Evolutionary conservation across 177 flowering plant genomes (phyloP), one percentile per base, ranked within the genome.

Genomic region (Vitis hybrid): DNA sequence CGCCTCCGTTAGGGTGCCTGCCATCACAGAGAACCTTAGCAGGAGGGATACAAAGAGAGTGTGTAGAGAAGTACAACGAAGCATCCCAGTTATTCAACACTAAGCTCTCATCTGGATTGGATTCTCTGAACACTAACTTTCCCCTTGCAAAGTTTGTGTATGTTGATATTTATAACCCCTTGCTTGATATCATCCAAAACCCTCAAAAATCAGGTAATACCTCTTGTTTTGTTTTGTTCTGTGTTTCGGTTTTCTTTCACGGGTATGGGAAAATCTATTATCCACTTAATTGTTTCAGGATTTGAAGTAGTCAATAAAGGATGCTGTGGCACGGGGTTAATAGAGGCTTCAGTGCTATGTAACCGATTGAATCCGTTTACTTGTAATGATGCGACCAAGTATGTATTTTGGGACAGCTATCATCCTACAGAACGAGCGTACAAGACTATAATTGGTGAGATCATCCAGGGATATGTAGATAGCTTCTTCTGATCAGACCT

Each of bases 1-100:
- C 73, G 18, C 87, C 91, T 1, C 90, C 92, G n/a, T 18, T 88
- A 21, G 91, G 91, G 7, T 90, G 92, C 60, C 58, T 88, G 27
- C 95, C 92, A 15, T 69, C 84, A 1, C 88, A 83, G 52, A 79
- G 92, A 77, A 88, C 86, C 0, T 32, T 86, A n/a, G 74, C 51
- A 10, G 94, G 94, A 18, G 91, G 80, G 12, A 0, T 48, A 11
- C 12, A 18, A 3, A 76, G 79, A 55, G 58, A 15, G 1, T 82
- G 85, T 54, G 74, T 64, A 9, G 76, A 70, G 2, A 46, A 64
- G 1, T 51, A 48, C 24, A 82, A 82, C 64, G 7, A 54, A 21
- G 78, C 74, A 6, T 73, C 79, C 10, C 4, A 10, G 18, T 9
- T 77, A 2, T 77, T 72, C 68, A 83, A 83, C 61, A 6, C 66